phyloP scores from a whole-genome alignment of 768 basidiomycete genomes.

The Galerina marginata region DNA sequence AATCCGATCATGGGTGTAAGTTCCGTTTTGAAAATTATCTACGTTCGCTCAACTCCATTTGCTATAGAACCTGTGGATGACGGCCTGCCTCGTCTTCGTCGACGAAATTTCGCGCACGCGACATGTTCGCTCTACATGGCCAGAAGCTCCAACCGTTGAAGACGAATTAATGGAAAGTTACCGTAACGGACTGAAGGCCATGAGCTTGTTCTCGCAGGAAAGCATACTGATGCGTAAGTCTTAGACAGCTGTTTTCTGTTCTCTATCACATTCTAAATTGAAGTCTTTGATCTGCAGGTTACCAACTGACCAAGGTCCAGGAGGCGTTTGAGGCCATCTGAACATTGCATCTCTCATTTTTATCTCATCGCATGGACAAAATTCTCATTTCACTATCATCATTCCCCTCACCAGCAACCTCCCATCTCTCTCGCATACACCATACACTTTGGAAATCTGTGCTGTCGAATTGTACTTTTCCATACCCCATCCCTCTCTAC shows the following conservation, averaged over 20 bases:
- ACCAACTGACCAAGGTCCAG: conserved; percentile 52
- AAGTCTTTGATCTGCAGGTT: conserved; percentile 32
- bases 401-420: conserved; percentile 5
- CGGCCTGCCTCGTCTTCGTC: conserved; percentile 51
- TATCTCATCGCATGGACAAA: conserved; percentile 10
- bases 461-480: not conserved
- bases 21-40: conserved; percentile 18
- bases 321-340: conserved; percentile 49
- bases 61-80: conserved; percentile 50
- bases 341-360: conserved; percentile 11
- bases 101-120: conserved; percentile 51
- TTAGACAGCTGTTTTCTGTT: conserved; percentile 1
- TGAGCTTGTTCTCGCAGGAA: conserved; percentile 50
- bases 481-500: conserved; percentile 16
- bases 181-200: conserved; percentile 43
- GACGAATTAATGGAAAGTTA: conserved; percentile 48
- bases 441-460: not conserved
- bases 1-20: conserved; percentile 61
- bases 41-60: conserved; percentile 5
- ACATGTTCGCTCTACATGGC: conserved; percentile 36
- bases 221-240: conserved; percentile 52
- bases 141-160: conserved; percentile 34
- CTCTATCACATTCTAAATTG: conserved; percentile 1
- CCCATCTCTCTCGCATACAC: not conserved
- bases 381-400: conserved; percentile 4